These are phyloP conservation scores for Epichloe festucae DNA, from an alignment of 2,329 filamentous ascomycete species.

Conservation along the genomic window DNA sequence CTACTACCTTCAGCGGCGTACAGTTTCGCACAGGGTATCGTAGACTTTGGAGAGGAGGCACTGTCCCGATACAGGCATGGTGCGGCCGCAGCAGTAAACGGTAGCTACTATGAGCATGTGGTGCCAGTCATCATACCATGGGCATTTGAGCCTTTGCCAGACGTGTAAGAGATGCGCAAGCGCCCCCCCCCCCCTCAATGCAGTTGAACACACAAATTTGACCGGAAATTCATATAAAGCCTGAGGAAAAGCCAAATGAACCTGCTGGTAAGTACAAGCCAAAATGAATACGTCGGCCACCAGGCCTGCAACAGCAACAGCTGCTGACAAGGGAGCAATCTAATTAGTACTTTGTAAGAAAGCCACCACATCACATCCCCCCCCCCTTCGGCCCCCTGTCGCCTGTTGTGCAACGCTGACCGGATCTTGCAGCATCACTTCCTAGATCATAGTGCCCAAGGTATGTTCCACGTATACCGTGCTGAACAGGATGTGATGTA, in stretches of 20 bases:
- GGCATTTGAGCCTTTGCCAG: conserved; percentile 34
- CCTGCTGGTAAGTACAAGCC: conserved; percentile 36
- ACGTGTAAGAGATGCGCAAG: conserved; percentile 18
- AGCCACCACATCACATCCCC: not conserved
- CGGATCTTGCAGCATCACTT: conserved; percentile 37
- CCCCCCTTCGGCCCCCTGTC: not conserved
- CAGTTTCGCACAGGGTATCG: conserved; percentile 5
- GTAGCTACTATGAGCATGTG: conserved; percentile 52
- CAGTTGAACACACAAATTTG: not conserved
- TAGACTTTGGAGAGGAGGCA: conserved; percentile 14
- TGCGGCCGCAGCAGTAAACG: not conserved
- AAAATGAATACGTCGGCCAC: not conserved
- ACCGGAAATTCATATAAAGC: not conserved
- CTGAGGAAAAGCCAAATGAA: conserved; percentile 60
- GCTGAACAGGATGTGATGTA: not conserved
- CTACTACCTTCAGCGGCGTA: not conserved
- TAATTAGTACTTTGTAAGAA: conserved; percentile 34
- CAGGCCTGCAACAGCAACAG: not conserved
- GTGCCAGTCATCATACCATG: conserved; percentile 46
- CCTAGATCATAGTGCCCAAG: conserved; percentile 66
- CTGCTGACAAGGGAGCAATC: not conserved
- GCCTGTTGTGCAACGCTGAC: not conserved
- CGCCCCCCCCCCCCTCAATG: not conserved
- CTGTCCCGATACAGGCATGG: not conserved
- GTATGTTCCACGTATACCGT: conserved; percentile 11